phyloP scores from a whole-genome alignment of 2,329 filamentous ascomycete species.

The Trichoderma guizhouense region DNA sequence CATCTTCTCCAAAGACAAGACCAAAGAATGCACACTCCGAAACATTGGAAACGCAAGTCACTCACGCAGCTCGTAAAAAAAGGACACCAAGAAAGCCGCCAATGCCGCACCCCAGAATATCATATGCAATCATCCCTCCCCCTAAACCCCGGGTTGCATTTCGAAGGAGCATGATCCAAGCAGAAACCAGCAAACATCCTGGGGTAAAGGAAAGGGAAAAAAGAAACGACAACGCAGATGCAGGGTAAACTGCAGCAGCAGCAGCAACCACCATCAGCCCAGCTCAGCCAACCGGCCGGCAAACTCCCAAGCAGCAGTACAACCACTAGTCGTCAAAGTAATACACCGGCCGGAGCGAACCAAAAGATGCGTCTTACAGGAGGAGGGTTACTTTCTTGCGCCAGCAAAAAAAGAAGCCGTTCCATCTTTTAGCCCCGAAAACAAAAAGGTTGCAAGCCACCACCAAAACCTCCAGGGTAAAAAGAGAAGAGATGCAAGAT shows the following conservation, averaged over 20 bases:
- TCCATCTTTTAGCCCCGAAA: neutral
- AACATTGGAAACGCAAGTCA: neutral
- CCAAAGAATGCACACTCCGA: neutral
- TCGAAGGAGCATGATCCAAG: constrained; percentile 5
- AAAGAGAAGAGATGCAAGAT: neutral
- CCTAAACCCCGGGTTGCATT: neutral
- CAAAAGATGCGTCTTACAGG: neutral
- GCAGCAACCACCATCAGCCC: neutral
- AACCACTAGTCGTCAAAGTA: neutral
- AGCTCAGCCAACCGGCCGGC: neutral
- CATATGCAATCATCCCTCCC: neutral
- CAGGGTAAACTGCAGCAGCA: neutral
- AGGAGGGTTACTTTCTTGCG: neutral
- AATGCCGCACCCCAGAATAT: constrained; percentile 7
- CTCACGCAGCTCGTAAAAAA: constrained; percentile 2
- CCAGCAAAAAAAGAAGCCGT: neutral
- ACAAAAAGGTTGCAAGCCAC: constrained; percentile 2
- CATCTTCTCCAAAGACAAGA: neutral
- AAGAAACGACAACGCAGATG: neutral
- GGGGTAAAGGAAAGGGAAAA: neutral
- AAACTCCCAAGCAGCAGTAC: neutral
- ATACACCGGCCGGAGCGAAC: neutral
- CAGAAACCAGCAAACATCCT: neutral
- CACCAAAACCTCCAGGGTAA: neutral
- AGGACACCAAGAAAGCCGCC: neutral